Evolutionary conservation across 805 yeast genomes (phyloP), one percentile per base, ranked within the genome.

Genomic region (Komagataella pastoris): DNA sequence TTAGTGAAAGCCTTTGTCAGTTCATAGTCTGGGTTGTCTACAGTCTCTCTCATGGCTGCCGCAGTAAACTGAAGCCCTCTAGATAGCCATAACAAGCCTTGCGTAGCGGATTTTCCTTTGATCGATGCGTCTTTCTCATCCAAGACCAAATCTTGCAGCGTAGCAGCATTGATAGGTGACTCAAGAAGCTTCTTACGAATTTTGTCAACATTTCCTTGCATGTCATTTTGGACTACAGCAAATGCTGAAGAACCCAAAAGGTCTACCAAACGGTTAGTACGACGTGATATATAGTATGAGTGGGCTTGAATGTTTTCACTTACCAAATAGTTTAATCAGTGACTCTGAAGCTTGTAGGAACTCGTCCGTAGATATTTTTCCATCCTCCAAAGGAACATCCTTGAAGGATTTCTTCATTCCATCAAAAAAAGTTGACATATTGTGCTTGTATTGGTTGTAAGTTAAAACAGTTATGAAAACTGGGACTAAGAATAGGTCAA

Each of bases 11-110:
- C 80, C 62, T 74, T 78, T 52, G 84, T 71, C 64, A 88, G 73
- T 69, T 88, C 97, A 53, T 65, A 66, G 55, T 70, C 68, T 48
- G 87, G 82, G 59, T 77, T 72, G 55, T 76, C 77, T 50, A 86
- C 74, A 48, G 88, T 85, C 66, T 85, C 88, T 61, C 90, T 75
- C 83, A 88, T 81, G 44, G 96, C 93, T 57, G 75, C 82, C 17
- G 95, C 90, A n/a, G 97, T 88, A 73, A 88, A 89, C 64, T 85
- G 83, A 59, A 88, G 77, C 18, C 96, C 97, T 62, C 91, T 74
- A 47, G 82, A 75, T 58, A 88, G 76, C 97, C 97, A 88, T 59
- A 88, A 70, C 57, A 88, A 76, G 45, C 95, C 97, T 68, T 89
- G 96, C 10, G 96, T 88, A 46, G 96, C 95, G 54, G 82, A 81